Base-by-base conservation (phyloP, 2,329 filamentous ascomycete genomes). In the Beauveria australis region DNA sequence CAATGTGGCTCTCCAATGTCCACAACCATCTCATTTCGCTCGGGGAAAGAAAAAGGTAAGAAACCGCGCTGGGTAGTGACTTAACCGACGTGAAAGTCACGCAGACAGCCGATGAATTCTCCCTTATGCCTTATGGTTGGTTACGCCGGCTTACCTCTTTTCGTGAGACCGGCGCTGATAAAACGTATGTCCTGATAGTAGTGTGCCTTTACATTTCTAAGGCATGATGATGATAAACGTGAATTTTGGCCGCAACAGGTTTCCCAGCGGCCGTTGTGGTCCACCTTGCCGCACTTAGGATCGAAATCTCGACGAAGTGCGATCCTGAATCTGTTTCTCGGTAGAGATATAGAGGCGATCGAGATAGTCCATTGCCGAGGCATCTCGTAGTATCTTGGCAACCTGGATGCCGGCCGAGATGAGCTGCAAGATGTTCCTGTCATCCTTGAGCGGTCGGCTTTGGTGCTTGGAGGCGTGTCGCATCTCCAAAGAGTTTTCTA, bases 401-500 rank as follows among this genome's bases (percentile, higher is more conserved):
- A 95, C 91, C 74, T 95, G 91, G 58, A 91, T 89, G 44, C 91
- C 91, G 46, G 91, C 91, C 64, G 89, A 92, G 69, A 95, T 91
- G 64, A 94, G 82, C 76, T 95, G 91, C 62, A 95, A 80, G 64
- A 95, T 90, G 73, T 94, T 93, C 67, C 91, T 83, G 75, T 95
- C 91, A 77, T 95, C 91, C 78, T 93, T 94, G 65, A 92, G 81
- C 22, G 89, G 89, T 63, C 91, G 84, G 65, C 86, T 89, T 74
- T 92, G 89, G 75, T 92, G 88, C 63, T 91, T 92, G 53, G 89
- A 88, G 62, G 89, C 89, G 73, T 93, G 89, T 64, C 90, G 82
- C 89, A 92, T 92, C 77, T 93, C 90, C 69, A 95, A 78, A 53
- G 89, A 92, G 74, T 94, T 95, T 71, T 95, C 91, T 67, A 95